phyloP scores from a whole-genome alignment of 2,329 filamentous ascomycete genomes.

The Trichoderma semiorbis region DNA sequence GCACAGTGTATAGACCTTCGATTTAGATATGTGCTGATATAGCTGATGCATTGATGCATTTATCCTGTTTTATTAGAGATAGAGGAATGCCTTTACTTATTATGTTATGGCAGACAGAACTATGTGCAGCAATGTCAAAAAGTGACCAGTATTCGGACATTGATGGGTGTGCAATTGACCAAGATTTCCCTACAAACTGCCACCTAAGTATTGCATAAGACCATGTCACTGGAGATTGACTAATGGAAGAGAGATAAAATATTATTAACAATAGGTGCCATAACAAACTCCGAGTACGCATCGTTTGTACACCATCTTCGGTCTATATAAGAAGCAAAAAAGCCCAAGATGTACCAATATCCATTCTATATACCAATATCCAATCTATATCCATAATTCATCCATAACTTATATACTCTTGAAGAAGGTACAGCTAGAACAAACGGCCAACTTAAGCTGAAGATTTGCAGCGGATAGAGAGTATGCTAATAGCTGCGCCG shows the following conservation, averaged over 20 bases:
- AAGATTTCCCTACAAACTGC: background rate
- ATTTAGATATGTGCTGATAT: background rate
- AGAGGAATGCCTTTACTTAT: background rate
- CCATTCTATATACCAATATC: background rate
- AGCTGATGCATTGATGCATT: background rate
- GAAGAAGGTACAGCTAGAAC: background rate
- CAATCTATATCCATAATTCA: background rate
- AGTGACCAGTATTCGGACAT: background rate
- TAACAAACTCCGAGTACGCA: background rate
- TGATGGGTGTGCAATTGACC: too few species aligned
- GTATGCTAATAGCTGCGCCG: background rate
- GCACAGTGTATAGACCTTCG: background rate
- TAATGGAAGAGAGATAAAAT: background rate
- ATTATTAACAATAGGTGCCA: background rate
- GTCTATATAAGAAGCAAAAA: background rate
- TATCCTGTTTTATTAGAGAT: background rate
- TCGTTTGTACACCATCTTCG: rapidly evolving
- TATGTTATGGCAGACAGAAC: background rate
- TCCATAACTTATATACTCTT: background rate
- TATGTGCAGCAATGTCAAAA: background rate
- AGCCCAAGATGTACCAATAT: background rate
- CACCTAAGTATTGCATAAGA: background rate
- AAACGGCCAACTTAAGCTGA: background rate
- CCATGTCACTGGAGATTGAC: rapidly evolving
- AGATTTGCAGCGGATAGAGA: background rate